phyloP scores from a whole-genome alignment of 2,329 filamentous ascomycete genomes.

The Botrytis deweyae region DNA sequence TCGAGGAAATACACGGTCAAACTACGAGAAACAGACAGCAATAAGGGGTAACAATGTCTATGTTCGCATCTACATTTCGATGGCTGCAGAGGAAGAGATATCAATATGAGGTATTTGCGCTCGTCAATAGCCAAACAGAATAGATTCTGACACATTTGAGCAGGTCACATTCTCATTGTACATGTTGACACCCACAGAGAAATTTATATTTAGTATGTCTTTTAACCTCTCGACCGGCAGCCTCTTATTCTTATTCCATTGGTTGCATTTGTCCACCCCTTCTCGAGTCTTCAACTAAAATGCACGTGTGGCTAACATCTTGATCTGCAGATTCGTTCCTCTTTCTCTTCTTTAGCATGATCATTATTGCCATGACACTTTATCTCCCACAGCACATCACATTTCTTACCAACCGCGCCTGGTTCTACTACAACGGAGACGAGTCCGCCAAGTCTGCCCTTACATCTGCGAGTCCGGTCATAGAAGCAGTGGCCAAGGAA shows the following conservation, averaged over 20 bases:
- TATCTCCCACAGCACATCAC: constrained; percentile 92
- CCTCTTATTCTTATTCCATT: neutral
- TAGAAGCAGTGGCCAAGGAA: constrained; percentile 33
- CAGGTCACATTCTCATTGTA: constrained; percentile 96
- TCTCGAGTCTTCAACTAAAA: neutral
- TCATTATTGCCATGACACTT: constrained; percentile 80
- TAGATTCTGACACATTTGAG: constrained; percentile 66
- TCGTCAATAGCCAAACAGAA: neutral
- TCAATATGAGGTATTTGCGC: constrained; percentile 69
- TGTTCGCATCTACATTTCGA: constrained; percentile 54
- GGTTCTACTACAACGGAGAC: constrained; percentile 94
- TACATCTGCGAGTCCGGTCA: constrained; percentile 29
- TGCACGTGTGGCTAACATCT: constrained; percentile 11
- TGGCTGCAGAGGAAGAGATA: constrained; percentile 96
- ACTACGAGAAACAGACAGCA: constrained; percentile 1
- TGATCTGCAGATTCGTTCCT: constrained; percentile 74
- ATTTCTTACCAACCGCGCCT: constrained; percentile 78
- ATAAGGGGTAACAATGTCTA: constrained; percentile 34
- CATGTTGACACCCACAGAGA: constrained; percentile 95
- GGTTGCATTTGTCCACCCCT: neutral
- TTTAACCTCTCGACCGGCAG: neutral
- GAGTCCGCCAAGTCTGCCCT: constrained; percentile 45
- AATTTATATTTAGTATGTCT: constrained; percentile 89
- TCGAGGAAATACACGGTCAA: neutral
- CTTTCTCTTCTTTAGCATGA: constrained; percentile 84